Evolutionary conservation across 495 filamentous ascomycete genomes (phyloP), one percentile per base, ranked within the genome.

Genomic region (Hypoxylon fuscum): DNA sequence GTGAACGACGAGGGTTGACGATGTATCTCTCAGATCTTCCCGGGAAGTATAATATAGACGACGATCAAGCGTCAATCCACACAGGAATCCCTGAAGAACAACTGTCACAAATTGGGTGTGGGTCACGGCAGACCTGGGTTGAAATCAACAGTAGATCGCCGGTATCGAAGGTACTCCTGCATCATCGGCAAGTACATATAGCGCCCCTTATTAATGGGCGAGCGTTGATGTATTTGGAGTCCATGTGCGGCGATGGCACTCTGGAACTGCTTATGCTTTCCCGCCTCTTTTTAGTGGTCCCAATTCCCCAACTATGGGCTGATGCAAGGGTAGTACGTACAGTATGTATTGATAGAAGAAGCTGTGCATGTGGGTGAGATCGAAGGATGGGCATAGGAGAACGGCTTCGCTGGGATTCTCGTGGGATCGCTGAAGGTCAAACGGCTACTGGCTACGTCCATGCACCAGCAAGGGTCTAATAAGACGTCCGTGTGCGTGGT

Each of bases 1-100:
- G 62, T 44, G 68, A 66, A 49, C 55, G 59, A 65, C 62, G 66
- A 71, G 72, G 73, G 67, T 72, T 68, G 68, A 70, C 68, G 68
- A 74, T 71, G 70, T 71, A 74, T 76, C 77, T 74, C 70, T 76
- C 72, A 78, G 79, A 80, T 81, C 79, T 80, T 73, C 77, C 77
- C 63, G 63, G 74, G 69, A 75, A 65, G 71, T 72, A 70, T 74
- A 72, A 72, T 69, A 72, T 68, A 66, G 68, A 68, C 67, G 75
- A 74, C 72, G 76, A 79, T 77, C 75, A 66, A 77, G 76, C 66
- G 75, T 72, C 68, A 78, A 78, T 76, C 76, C 73, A 69, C 72
- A 69, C 64, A 72, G 54, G 68, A 73, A 79, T 79, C 78, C 78
- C 75, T 78, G 77, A 74, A 68, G 64, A 63, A 74, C 64, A 70